Percentiles rank a stretch among this genome's conserved stretches.
These are phyloP conservation scores for Candida schatavii DNA, from an alignment of 805 yeast genomes.

Conservation along the genomic window DNA sequence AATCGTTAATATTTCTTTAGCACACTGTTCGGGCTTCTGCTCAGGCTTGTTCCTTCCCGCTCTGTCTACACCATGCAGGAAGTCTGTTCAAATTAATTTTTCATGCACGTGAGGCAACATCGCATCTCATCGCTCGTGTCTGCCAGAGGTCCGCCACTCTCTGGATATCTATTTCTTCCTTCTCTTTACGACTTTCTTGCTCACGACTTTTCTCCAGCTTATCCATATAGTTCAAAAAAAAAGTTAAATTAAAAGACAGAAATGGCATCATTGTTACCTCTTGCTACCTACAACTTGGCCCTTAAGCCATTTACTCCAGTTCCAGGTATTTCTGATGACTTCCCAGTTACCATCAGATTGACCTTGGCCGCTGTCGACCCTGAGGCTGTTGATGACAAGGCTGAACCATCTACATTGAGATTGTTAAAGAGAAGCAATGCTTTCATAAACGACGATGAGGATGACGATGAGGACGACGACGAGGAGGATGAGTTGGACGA, in stretches of 20 bases:
- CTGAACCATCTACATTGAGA: slow-evolving; percentile 85
- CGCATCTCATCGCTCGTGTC: too few species aligned
- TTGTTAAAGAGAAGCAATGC: slow-evolving; percentile 67
- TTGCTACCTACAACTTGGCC: slow-evolving; percentile 83
- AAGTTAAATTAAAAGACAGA: too few species aligned
- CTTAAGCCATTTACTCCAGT: slow-evolving; percentile 84
- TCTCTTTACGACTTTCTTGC: slow-evolving; percentile 7
- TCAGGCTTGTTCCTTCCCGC: too few species aligned
- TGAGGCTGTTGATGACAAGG: slow-evolving; percentile 74
- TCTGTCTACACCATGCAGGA: too few species aligned
- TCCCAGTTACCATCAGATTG: slow-evolving; percentile 85
- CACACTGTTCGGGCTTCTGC: too few species aligned
- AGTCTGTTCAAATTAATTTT: too few species aligned
- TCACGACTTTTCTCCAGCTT: neutral
- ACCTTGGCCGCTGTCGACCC: slow-evolving; percentile 97
- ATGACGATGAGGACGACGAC: slow-evolving; percentile 40
- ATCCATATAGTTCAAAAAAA: too few species aligned
- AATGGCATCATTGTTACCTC: slow-evolving; percentile 76
- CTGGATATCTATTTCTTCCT: too few species aligned
- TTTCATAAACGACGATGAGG: slow-evolving; percentile 40
- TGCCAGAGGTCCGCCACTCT: too few species aligned
- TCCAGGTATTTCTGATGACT: slow-evolving; percentile 81
- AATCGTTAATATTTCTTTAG: too few species aligned
- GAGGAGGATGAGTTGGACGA: slow-evolving; percentile 42
- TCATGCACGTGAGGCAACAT: too few species aligned